Percentiles rank a stretch among this genome's conserved stretches.
These are phyloP conservation scores for Scenedesmus sp. DNA, from an alignment of 163 green algal species.

Conservation along the genomic window DNA sequence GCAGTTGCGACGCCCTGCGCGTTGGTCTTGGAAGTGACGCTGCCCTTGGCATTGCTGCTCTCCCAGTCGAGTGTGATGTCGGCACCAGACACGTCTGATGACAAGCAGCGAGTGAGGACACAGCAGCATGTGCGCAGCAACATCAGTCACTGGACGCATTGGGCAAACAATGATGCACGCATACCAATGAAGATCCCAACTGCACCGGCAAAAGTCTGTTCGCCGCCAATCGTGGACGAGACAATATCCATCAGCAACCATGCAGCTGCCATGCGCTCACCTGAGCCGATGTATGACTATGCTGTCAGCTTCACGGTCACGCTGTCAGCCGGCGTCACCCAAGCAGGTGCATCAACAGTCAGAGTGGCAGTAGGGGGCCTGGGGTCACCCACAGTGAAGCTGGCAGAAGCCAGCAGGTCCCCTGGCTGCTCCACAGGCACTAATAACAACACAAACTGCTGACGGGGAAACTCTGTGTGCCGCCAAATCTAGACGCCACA, in stretches of 20 bases:
- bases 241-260: background rate
- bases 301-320: constrained; percentile 35
- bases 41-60: constrained; percentile 11
- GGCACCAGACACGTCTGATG: background rate
- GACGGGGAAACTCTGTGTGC: too few relatives aligned
- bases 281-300: constrained; percentile 41
- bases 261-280: background rate
- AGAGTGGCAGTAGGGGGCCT: constrained; percentile 64
- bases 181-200: background rate
- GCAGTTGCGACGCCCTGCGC: constrained; percentile 31
- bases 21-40: constrained; percentile 7
- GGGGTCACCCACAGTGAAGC: constrained; percentile 63
- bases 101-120: background rate
- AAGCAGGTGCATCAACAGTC: constrained; percentile 23
- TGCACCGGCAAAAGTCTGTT: too few relatives aligned
- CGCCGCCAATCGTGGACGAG: too few relatives aligned
- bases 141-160: too few relatives aligned
- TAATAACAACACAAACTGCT: background rate
- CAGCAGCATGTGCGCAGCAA: background rate
- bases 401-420: background rate
- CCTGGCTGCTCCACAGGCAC: constrained; percentile 7
- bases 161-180: background rate
- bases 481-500: too few relatives aligned
- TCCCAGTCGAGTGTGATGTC: constrained; percentile 33
- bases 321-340: constrained; percentile 23